Evolutionary conservation across 371 early-diverging fungal species (phyloP).

Genomic region (Syncephalastrum monosporum): DNA sequence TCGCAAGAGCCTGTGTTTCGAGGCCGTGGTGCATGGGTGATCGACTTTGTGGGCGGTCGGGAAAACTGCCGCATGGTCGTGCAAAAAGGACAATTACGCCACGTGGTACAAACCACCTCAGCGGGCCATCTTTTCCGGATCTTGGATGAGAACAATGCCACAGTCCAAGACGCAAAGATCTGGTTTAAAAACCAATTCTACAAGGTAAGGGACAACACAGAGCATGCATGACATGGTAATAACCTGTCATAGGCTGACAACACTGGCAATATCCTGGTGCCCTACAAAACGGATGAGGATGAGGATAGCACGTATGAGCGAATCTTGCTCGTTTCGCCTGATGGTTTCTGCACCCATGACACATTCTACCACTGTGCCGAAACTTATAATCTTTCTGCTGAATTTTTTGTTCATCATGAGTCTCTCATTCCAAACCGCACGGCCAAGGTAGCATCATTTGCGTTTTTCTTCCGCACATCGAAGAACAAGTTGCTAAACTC

Average conservation of each 20-base stretch:
- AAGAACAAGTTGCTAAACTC: background rate
- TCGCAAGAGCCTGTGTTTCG: constrained; percentile 22
- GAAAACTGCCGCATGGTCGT: constrained; percentile 40
- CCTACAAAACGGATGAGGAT: constrained; percentile 26
- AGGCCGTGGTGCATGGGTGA: constrained; percentile 48
- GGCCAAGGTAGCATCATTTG: constrained; percentile 27
- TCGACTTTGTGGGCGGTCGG: constrained; percentile 45
- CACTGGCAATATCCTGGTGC: constrained; percentile 41
- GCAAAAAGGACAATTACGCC: constrained; percentile 47
- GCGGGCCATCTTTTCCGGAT: constrained; percentile 53
- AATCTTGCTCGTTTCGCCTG: constrained; percentile 30
- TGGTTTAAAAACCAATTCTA: constrained; percentile 46
- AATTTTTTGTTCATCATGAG: constrained; percentile 50
- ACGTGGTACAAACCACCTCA: constrained; percentile 39
- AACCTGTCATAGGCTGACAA: constrained; percentile 37
- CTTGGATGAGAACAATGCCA: constrained; percentile 39
- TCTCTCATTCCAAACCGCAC: constrained; percentile 36
- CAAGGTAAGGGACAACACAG: constrained; percentile 26
- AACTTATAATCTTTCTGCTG: constrained; percentile 29
- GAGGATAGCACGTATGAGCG: background rate
- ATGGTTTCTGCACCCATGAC: constrained; percentile 41
- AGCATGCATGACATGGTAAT: background rate
- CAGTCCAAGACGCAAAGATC: constrained; percentile 27
- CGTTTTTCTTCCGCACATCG: no score
- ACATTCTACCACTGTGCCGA: constrained; percentile 34